A percentile compares a stretch with the other conserved stretches of the same genome.
These are phyloP conservation scores for Acarospora socialis DNA, from an alignment of 2,329 filamentous ascomycete species.

Conservation along the genomic window DNA sequence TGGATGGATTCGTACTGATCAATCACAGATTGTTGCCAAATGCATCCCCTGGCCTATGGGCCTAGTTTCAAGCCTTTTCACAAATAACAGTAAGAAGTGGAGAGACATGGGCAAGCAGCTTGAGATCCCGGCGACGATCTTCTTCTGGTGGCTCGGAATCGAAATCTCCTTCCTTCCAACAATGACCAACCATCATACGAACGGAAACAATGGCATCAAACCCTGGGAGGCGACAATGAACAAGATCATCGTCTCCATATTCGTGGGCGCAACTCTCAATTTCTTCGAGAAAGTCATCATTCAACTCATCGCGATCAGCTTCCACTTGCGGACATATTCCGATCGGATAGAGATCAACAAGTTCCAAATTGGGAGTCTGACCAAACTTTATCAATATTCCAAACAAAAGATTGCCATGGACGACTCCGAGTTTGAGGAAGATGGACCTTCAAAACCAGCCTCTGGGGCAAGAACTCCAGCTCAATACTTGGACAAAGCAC, in stretches of 20 bases:
- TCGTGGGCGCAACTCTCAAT: constrained; percentile 67
- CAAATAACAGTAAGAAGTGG: constrained; percentile 87
- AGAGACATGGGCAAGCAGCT: constrained; percentile 73
- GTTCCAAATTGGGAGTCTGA: constrained; percentile 60
- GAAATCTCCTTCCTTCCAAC: constrained; percentile 77
- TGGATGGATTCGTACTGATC: constrained; percentile 6
- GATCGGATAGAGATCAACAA: constrained; percentile 88
- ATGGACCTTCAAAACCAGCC: constrained; percentile 28
- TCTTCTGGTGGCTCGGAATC: constrained; percentile 83
- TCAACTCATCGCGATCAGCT: constrained; percentile 85
- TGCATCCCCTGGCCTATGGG: constrained; percentile 48
- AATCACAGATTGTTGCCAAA: constrained; percentile 44
- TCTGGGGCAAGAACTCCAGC: constrained; percentile 63
- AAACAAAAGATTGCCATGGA: constrained; percentile 52
- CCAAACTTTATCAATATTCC: constrained; percentile 51
- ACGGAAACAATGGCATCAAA: constrained; percentile 38
- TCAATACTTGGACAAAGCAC: constrained; percentile 50
- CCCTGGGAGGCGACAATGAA: constrained; percentile 66
- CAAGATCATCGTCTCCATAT: constrained; percentile 75
- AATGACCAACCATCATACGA: constrained; percentile 50
- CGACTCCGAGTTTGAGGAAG: constrained; percentile 62
- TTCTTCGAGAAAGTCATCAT: constrained; percentile 86
- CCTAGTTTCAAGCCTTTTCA: constrained; percentile 57
- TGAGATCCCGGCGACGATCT: constrained; percentile 71
- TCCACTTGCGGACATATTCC: constrained; percentile 80